Conservation (phyloP, 1,284 basidiomycete genomes). For the Inonotus hispidus region DNA sequence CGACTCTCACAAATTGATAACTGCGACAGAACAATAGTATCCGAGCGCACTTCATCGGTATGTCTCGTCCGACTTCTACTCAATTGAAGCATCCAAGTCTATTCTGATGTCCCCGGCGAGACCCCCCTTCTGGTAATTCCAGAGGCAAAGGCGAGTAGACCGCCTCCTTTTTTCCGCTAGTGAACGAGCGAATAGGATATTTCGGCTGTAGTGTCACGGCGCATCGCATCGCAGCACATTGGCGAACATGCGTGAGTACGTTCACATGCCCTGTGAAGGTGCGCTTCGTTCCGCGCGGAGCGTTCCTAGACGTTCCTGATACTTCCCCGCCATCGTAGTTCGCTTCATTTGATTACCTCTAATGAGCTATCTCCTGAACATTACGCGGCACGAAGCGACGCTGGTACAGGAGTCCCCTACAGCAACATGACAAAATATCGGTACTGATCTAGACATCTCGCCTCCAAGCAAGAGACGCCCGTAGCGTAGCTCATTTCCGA, state of each 20-base stretch:
- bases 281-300: neutral
- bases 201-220: neutral
- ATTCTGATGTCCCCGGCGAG: neutral
- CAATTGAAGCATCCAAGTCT: neutral
- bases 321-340: neutral
- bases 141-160: neutral
- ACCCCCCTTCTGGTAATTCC: neutral
- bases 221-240: neutral
- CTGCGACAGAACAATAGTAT: too few species aligned
- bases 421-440: too few species aligned
- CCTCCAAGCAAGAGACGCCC: neutral
- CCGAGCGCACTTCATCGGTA: too few species aligned
- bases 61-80: too few species aligned
- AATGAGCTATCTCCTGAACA: neutral
- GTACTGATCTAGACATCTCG: neutral
- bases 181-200: neutral
- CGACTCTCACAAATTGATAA: too few species aligned
- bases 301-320: constrained; percentile 1
- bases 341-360: neutral
- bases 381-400: too few species aligned
- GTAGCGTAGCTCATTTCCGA: neutral
- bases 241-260: neutral
- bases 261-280: neutral
- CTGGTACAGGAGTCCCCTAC: too few species aligned
- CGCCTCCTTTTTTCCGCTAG: neutral